These are phyloP conservation scores for Brasenia schreberi DNA, from an alignment of 164 flowering plant genomes.

Conservation along the genomic window DNA sequence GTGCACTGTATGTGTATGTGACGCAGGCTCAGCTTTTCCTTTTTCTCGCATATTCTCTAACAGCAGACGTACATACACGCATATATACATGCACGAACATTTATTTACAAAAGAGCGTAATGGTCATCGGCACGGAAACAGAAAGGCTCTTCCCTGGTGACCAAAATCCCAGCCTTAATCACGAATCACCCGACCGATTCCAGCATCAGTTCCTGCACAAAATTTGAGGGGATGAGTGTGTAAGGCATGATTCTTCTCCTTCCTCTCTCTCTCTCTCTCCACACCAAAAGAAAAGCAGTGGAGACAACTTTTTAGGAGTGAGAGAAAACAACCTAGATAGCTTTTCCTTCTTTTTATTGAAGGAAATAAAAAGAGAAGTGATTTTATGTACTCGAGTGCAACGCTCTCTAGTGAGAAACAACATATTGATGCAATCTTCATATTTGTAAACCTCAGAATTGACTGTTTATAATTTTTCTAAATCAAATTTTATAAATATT, in stretches of 20 bases:
- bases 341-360: no score
- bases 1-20: background rate
- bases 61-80: background rate
- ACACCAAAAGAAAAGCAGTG: background rate
- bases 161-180: background rate
- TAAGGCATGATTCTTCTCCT: background rate
- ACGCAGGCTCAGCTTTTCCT: background rate
- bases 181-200: slow-evolving; percentile 1
- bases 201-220: background rate
- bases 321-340: no score
- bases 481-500: no score
- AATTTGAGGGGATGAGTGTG: background rate
- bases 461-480: no score
- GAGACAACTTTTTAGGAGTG: no score
- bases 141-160: background rate
- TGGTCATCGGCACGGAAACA: background rate
- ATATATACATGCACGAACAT: background rate
- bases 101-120: background rate
- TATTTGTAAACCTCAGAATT: no score
- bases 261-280: background rate
- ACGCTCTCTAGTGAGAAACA: background rate
- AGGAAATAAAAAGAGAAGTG: background rate
- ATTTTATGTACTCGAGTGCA: background rate
- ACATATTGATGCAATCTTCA: background rate
- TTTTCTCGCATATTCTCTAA: background rate